Base-by-base conservation (phyloP, 2,329 filamentous ascomycete genomes). In the Alternaria angustiovoidea region DNA sequence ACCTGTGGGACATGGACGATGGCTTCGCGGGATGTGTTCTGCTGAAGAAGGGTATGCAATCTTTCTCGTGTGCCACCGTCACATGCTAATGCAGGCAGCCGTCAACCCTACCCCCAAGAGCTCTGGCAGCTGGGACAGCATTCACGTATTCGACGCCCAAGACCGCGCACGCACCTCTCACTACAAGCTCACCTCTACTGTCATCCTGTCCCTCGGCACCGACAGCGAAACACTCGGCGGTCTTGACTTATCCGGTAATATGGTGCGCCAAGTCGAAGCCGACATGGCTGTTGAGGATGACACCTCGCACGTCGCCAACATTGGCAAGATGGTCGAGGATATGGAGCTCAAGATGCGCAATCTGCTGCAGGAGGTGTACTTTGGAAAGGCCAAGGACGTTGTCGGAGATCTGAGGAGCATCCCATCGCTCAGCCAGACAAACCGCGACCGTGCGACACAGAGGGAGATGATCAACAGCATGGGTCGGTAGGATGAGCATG, bases 291-390 rank as follows among this genome's bases (percentile, higher is more conserved):
- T 97, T 38, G 93, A 96, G 70, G 91, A 90, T 73, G 94, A 98
- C 80, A 90, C 91, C 69, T 93, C 91, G 79, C 95, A 99, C 83
- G 95, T 99, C 71, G 92, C 91, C 71, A 99, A 99, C 80, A 92
- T 98, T 62, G 95, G 95, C 56, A 80, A 77, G 68, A 85, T 99
- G 76, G 94, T 99, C 53, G 95, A 99, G 84, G 95, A 99, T 80
- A 98, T 99, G 95, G 95, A 99, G 83, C 88, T 97, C 78, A 97
- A 97, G 86, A 98, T 99, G 95, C 88, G 95, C 67, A 99, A 99
- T 80, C 80, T 98, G 80, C 83, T 99, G 78, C 94, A 99, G 84
- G 95, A 99, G 81, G 95, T 99, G 51, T 99, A 99, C 83, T 99
- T 99, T 81, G 95, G 95, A 77, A 99, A 99, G 85, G 94, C 95